Percentiles rank a stretch among this genome's conserved stretches.
Evolutionary conservation across 495 filamentous ascomycete genomes (phyloP).

Genomic region (Margaritispora aquatica): DNA sequence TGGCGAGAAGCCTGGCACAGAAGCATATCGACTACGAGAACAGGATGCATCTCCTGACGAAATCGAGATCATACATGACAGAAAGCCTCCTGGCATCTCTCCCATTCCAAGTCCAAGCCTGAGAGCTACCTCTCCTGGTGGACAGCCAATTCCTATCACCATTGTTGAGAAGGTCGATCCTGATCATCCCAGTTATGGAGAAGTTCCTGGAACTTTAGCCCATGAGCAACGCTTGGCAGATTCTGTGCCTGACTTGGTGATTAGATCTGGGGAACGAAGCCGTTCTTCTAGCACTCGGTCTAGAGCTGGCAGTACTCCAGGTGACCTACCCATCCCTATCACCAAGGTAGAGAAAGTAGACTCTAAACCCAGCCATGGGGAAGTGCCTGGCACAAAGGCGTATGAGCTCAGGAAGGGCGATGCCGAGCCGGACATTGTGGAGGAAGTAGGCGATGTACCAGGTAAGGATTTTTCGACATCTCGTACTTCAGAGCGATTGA

Average conservation of each 20-base stretch:
- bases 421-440: slow-evolving; percentile 72
- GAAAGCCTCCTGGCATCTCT: not conserved
- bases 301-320: slow-evolving; percentile 22
- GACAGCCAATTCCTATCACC: slow-evolving; percentile 67
- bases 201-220: slow-evolving; percentile 20
- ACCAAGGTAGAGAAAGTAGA: slow-evolving; percentile 25
- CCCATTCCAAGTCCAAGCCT: not conserved
- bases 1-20: slow-evolving; percentile 86
- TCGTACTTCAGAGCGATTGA: slow-evolving; percentile 42
- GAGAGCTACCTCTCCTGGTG: slow-evolving; percentile 36
- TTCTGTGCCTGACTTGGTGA: slow-evolving; percentile 22
- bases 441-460: slow-evolving; percentile 29
- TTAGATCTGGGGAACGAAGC: slow-evolving; percentile 18
- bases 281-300: slow-evolving; percentile 17
- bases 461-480: slow-evolving; percentile 14
- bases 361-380: slow-evolving; percentile 59
- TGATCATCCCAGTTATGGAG: slow-evolving; percentile 34
- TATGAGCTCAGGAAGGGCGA: slow-evolving; percentile 71
- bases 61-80: slow-evolving; percentile 32
- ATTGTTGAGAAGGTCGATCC: slow-evolving; percentile 76
- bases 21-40: slow-evolving; percentile 65
- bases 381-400: slow-evolving; percentile 78
- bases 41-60: slow-evolving; percentile 80
- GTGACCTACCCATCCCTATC: slow-evolving; percentile 23
- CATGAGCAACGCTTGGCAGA: slow-evolving; percentile 19